Conservation (phyloP, 768 basidiomycete species). For the Sarcodon sp. region DNA sequence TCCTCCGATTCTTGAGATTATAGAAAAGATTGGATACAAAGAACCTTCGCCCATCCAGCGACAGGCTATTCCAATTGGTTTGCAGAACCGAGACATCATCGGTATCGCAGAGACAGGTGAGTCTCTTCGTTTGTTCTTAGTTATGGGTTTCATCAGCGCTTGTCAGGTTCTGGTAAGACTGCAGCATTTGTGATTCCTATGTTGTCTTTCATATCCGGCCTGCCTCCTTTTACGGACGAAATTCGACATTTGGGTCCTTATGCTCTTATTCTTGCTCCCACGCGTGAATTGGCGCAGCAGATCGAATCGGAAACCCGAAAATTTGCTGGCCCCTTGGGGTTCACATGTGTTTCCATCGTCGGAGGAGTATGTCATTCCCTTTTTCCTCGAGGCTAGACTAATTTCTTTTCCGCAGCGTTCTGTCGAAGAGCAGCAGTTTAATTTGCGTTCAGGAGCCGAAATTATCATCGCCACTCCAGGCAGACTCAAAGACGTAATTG, state of each 20-base stretch:
- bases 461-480: conserved; percentile 99
- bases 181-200: conserved; percentile 98
- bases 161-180: conserved; percentile 91
- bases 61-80: conserved; percentile 97
- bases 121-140: conserved; percentile 9
- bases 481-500: conserved; percentile 95
- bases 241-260: conserved; percentile 91
- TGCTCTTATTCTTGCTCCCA: conserved; percentile 62
- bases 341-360: conserved; percentile 93
- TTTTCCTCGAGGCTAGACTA: conserved; percentile 28
- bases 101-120: conserved; percentile 96
- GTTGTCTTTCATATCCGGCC: conserved; percentile 82
- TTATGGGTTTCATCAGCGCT: not conserved
- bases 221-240: conserved; percentile 83
- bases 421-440: conserved; percentile 97
- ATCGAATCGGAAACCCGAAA: conserved; percentile 89
- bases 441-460: conserved; percentile 94
- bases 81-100: conserved; percentile 94
- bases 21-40: conserved; percentile 90
- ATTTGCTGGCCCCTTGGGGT: conserved; percentile 85
- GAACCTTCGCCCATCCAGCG: conserved; percentile 96
- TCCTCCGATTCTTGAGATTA: conserved; percentile 60
- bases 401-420: conserved; percentile 40
- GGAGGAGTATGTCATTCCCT: conserved; percentile 63
- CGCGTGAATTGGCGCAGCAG: conserved; percentile 97